Base-by-base conservation (phyloP, 371 early-diverging fungal genomes). In the Lichtheimia ramosa region DNA sequence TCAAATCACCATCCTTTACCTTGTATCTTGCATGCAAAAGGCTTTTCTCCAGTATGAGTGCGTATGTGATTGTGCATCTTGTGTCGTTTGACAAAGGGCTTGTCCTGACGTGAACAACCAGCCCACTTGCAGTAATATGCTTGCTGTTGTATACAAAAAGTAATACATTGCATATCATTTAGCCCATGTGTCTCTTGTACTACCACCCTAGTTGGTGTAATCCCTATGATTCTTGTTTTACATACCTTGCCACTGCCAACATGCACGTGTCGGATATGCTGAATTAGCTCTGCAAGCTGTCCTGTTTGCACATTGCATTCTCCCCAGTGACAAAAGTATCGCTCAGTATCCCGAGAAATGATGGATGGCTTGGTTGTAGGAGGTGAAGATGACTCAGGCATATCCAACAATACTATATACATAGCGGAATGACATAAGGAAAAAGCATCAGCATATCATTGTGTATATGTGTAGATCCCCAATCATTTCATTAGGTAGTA, bases 51-150 rank as follows among this genome's bases (percentile, higher is more conserved):
- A 27, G 90, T 89, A 72, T 93, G 94, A 6, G 89, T 89, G 25
- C 94, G 89, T 67, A 89, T 65, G 64, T 94, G 94, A 66, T 92
- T 90, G 51, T 81, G 84, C 80, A 92, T 88, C 69, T 91, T 90
- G 75, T 93, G 94, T 2, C 94, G 77, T 67, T 93, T 92, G 40
- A 87, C 74, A 68, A 92, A 93, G 8, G 92, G 89, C 64, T 82
- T 81, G 55, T 75, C 71, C 54, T 74, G 65, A 39, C 94, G 84
- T 23, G 78, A 75, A 64, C 94, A 93, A 34, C 81, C 84, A 34
- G 75, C 75, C 94, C 94, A 93, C 54, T 80, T 75, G 66, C 94
- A 93, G 34, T 72, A 69, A 68, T 93, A 93, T 28, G 80, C 79
- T 28, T 87, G 74, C 74, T 83, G 25, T 25, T 25, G 25, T 25